Percentiles rank a stretch among this genome's conserved stretches.
These are phyloP conservation scores for Nakaseomyces nivariensis DNA, from an alignment of 1,139 yeast species.

Conservation along the genomic window DNA sequence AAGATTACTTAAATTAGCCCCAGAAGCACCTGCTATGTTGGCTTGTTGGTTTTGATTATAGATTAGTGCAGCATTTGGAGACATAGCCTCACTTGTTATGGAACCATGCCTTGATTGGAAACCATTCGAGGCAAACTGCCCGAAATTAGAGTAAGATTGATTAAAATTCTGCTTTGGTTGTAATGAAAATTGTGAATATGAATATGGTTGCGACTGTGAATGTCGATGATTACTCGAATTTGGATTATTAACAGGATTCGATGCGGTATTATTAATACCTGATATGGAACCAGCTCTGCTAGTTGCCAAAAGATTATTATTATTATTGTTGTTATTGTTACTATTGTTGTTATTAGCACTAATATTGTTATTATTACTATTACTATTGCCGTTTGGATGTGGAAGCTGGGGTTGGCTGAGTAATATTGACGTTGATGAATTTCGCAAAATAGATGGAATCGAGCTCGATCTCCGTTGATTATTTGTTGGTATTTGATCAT, in stretches of 20 bases:
- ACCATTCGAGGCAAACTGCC: conserved; percentile 18
- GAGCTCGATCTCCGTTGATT: conserved; percentile 15
- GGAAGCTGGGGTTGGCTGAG: conserved; percentile 16
- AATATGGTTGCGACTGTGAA: conserved; percentile 10
- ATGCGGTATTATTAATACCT: background rate
- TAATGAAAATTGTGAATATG: conserved; percentile 21
- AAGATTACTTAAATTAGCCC: background rate
- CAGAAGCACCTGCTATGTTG: background rate
- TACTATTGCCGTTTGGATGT: conserved; percentile 12
- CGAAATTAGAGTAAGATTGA: conserved; percentile 15
- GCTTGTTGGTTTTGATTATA: conserved; percentile 6
- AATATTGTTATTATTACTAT: conserved; percentile 7
- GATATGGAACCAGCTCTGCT: conserved; percentile 2
- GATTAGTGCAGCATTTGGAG: conserved; percentile 19
- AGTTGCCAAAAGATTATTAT: background rate
- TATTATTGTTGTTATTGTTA: conserved; percentile 12
- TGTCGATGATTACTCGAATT: conserved; percentile 9
- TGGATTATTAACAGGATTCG: conserved; percentile 2
- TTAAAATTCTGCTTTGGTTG: conserved; percentile 8
- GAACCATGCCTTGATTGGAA: conserved; percentile 24
- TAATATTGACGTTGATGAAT: conserved; percentile 12
- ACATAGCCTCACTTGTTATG: conserved; percentile 24
- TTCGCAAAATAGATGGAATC: conserved; percentile 18
- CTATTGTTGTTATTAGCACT: conserved; percentile 18
- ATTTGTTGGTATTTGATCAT: conserved; percentile 9